phyloP scores from a whole-genome alignment of 208 protist species.

The Giardia muris region DNA sequence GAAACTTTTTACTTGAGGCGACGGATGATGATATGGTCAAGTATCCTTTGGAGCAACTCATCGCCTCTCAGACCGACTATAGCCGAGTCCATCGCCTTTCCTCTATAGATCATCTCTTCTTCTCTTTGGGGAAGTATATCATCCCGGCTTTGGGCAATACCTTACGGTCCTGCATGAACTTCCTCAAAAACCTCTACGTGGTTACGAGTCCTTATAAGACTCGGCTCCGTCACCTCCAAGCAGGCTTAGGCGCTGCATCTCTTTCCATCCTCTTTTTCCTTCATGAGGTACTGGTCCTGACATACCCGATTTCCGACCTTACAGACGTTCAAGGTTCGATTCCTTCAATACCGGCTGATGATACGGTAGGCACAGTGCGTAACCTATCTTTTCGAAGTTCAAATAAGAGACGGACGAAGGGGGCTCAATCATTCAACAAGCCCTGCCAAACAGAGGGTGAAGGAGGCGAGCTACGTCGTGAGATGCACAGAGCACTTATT shows the following conservation, averaged over 20 bases:
- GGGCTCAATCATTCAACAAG: not conserved
- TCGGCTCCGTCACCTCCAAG: not conserved
- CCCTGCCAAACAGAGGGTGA: not conserved
- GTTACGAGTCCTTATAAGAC: not conserved
- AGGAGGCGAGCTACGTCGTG: not conserved
- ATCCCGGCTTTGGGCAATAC: not conserved
- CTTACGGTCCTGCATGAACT: not conserved
- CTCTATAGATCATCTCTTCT: not conserved
- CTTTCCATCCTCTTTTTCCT: not conserved
- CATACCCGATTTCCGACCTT: not conserved
- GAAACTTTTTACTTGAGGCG: not conserved
- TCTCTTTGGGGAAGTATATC: not conserved
- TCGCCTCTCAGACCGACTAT: not conserved
- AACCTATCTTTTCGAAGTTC: not conserved
- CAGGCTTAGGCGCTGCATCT: not conserved
- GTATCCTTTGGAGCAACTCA: not conserved
- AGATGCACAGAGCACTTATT: not conserved
- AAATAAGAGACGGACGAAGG: not conserved
- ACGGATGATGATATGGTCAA: not conserved
- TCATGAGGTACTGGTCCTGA: not conserved
- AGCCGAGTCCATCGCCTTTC: not conserved
- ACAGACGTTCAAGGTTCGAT: not conserved
- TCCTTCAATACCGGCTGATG: not conserved
- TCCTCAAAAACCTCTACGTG: not conserved
- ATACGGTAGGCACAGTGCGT: not conserved